Evolutionary conservation across 805 yeast genomes (phyloP), one percentile per base, ranked within the genome.

Genomic region (Candida stauntonica): DNA sequence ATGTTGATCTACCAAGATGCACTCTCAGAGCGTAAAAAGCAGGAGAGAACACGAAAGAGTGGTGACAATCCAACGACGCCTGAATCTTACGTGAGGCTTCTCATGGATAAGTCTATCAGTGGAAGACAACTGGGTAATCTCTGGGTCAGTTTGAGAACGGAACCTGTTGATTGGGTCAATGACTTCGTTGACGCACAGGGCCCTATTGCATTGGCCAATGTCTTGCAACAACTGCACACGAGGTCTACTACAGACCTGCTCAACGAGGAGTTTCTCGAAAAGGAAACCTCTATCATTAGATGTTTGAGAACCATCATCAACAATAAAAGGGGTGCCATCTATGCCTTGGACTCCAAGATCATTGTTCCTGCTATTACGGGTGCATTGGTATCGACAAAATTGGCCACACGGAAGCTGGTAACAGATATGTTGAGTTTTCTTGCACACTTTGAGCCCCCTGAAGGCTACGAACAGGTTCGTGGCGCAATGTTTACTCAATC

Each of bases 71-170:
- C 42, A 14, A 48, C 44, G 13, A 46, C 79, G 17, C 96, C 93
- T 2, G 87, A 78, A 46, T 79, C 74, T 50, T 91, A 84, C 59
- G 88, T 91, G 14, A 73, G 83, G 36, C 73, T 73, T 44, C 70
- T 93, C 46, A 71, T 89, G 54, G 79, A 83, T 26, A 82, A 83
- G 51, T 62, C 76, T 23, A 78, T 89, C 38, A 68, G 84, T 1
- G 64, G 77, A 4, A 77, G 75, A 36, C 86, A 89, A 57, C 66
- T 91, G 47, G 86, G 83, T 28, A 85, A 85, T 49, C 70, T 93
- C 36, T 86, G 93, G 84, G 96, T 93, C 5, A 86, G 95, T 33
- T 67, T 91, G 30, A 77, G 98, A 47, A 87, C 98, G 0, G 98
- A 91, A 57, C 88, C 89, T 17, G 67, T 79, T 17, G 73, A 67